A percentile compares a stretch with the other conserved stretches of the same genome.
Conservation (phyloP, 1,284 basidiomycete genomes). For the Mycocalia duriaeana region DNA sequence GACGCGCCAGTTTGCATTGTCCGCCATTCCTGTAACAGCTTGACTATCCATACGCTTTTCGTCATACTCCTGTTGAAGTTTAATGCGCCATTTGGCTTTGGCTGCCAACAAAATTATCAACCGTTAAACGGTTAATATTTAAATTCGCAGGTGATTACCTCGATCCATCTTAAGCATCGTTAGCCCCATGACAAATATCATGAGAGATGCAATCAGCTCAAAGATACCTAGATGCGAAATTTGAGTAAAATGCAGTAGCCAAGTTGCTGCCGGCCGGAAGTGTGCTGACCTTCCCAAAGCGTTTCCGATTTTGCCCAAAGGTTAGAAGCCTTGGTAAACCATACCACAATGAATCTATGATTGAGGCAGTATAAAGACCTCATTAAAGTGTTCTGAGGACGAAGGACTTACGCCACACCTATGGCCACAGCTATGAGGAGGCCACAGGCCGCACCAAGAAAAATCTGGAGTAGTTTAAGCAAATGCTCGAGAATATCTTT, state of each 20-base stretch:
- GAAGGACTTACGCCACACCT: constrained; percentile 50
- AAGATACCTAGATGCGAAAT: constrained; percentile 64
- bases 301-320: constrained; percentile 73
- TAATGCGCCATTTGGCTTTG: constrained; percentile 86
- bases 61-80: constrained; percentile 77
- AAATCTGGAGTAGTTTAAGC: constrained; percentile 50
- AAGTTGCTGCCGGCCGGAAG: not conserved
- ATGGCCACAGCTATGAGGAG: constrained; percentile 74
- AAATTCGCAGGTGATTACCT: constrained; percentile 21
- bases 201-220: constrained; percentile 71
- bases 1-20: no score
- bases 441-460: constrained; percentile 74
- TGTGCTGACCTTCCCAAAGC: constrained; percentile 54
- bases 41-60: constrained; percentile 47
- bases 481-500: no score
- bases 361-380: not conserved
- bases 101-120: constrained; percentile 33
- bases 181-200: constrained; percentile 81
- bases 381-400: not conserved
- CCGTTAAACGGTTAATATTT: not conserved
- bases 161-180: constrained; percentile 73
- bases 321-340: constrained; percentile 74
- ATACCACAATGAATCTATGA: constrained; percentile 64
- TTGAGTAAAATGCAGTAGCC: not conserved
- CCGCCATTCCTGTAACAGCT: no score